These are phyloP conservation scores for Neurospora hispaniola DNA, from an alignment of 495 filamentous ascomycete genomes.

Conservation along the genomic window DNA sequence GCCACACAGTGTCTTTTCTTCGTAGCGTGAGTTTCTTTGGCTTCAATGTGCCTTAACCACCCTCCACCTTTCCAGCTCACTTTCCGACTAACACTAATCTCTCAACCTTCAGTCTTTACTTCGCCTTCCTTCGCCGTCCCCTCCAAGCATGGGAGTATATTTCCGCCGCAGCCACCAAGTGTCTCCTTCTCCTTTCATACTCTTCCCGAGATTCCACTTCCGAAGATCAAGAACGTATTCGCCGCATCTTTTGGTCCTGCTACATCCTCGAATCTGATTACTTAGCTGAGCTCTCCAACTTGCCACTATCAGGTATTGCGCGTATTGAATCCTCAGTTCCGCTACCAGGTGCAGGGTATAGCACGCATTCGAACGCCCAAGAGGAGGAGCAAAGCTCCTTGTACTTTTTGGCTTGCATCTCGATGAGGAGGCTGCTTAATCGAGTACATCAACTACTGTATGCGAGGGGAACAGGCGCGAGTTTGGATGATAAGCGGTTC, in stretches of 20 bases:
- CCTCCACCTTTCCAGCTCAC: neutral
- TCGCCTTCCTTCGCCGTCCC: conserved; percentile 25
- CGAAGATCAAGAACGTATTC: conserved; percentile 31
- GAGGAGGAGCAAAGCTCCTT: conserved; percentile 17
- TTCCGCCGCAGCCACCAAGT: conserved; percentile 22
- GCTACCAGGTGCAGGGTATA: conserved; percentile 22
- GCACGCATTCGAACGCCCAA: conserved; percentile 11
- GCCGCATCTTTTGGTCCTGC: conserved; percentile 39
- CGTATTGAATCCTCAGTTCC: conserved; percentile 34
- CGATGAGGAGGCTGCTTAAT: conserved; percentile 17
- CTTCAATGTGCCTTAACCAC: neutral
- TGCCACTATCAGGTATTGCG: conserved; percentile 34
- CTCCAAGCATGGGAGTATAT: conserved; percentile 28
- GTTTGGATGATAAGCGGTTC: conserved; percentile 27
- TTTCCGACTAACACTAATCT: neutral
- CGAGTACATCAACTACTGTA: conserved; percentile 18
- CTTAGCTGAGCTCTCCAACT: conserved; percentile 27
- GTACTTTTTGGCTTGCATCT: conserved; percentile 21
- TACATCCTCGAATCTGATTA: conserved; percentile 36
- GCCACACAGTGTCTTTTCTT: conserved; percentile 28
- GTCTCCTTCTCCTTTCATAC: conserved; percentile 29
- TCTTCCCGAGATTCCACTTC: conserved; percentile 9
- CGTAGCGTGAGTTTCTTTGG: conserved; percentile 13
- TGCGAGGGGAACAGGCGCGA: conserved; percentile 16
- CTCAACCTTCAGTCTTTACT: conserved; percentile 17